A percentile compares a stretch with the other conserved stretches of the same genome.
Evolutionary conservation across 2,329 filamentous ascomycete genomes (phyloP).

Genomic region (Penicillium sp.): DNA sequence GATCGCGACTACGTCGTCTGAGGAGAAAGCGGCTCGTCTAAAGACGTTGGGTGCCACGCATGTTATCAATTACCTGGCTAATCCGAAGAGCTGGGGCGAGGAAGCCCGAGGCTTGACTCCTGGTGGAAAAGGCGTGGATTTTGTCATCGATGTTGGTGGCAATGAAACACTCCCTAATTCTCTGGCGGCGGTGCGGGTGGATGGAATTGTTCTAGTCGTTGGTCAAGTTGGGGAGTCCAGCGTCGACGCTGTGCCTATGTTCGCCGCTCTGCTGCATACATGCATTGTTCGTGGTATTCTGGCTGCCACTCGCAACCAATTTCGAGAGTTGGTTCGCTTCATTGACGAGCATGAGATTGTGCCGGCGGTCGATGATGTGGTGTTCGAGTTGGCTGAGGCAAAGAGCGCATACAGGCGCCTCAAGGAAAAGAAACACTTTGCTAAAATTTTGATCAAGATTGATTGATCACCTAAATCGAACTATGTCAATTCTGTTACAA

Average conservation of each 20-base stretch:
- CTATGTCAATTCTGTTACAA: neutral
- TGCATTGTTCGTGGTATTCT: constrained; percentile 35
- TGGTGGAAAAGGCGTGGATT: constrained; percentile 8
- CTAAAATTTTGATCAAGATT: constrained; percentile 39
- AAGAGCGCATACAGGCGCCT: constrained; percentile 37
- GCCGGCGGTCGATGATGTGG: constrained; percentile 33
- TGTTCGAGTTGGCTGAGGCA: constrained; percentile 32
- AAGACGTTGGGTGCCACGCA: constrained; percentile 56
- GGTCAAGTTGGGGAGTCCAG: neutral
- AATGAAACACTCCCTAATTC: constrained; percentile 1
- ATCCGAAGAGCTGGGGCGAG: constrained; percentile 21
- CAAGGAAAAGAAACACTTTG: constrained; percentile 38
- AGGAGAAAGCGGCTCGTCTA: constrained; percentile 50
- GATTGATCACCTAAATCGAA: neutral
- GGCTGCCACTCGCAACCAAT: constrained; percentile 28
- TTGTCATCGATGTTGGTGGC: neutral
- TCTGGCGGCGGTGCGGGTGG: neutral
- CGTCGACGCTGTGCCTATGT: neutral
- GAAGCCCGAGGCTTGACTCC: constrained; percentile 26
- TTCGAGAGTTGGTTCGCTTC: constrained; percentile 32
- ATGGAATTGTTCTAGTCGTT: constrained; percentile 1
- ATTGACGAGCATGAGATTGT: constrained; percentile 35
- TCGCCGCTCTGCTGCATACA: constrained; percentile 25
- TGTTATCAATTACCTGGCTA: constrained; percentile 57
- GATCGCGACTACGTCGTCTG: constrained; percentile 57